These are phyloP conservation scores for Serendipita sp. DNA, from an alignment of 768 basidiomycete genomes.

Conservation along the genomic window DNA sequence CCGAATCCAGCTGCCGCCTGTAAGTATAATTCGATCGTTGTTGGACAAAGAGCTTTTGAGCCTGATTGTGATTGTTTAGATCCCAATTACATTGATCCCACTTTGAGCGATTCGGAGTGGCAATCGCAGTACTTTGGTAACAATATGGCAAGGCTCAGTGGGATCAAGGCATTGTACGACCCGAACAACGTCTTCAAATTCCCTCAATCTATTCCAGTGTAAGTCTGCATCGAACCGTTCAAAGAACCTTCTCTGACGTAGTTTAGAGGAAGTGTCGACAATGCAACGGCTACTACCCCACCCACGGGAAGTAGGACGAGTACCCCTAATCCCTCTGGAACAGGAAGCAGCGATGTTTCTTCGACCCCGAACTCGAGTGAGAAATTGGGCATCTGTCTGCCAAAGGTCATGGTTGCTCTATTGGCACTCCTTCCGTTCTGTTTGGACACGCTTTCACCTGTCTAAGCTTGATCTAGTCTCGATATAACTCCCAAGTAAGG, in stretches of 20 bases:
- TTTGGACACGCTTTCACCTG: too few species aligned
- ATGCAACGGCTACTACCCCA: background rate
- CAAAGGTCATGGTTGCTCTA: too few species aligned
- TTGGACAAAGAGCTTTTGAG: background rate
- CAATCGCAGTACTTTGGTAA: slow-evolving; percentile 12
- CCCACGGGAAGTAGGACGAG: background rate
- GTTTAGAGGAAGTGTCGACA: background rate
- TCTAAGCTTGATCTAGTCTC: too few species aligned
- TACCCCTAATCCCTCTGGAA: background rate
- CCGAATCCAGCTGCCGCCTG: slow-evolving; percentile 11
- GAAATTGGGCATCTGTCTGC: too few species aligned
- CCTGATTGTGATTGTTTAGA: slow-evolving; percentile 21
- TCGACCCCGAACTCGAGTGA: too few species aligned
- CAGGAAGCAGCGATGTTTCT: background rate
- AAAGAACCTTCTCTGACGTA: too few species aligned
- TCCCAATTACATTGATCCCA: slow-evolving; percentile 30
- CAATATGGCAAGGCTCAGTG: slow-evolving; percentile 8
- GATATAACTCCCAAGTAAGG: too few species aligned
- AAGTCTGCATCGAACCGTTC: background rate
- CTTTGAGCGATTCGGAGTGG: slow-evolving; percentile 20
- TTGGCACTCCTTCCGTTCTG: too few species aligned
- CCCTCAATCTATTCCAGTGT: slow-evolving; percentile 8
- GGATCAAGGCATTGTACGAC: slow-evolving; percentile 4
- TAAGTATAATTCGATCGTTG: slow-evolving; percentile 2
- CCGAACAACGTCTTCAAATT: slow-evolving; percentile 9